Percentiles rank a stretch among this genome's conserved stretches.
phyloP scores from a whole-genome alignment of 1,139 yeast genomes.

The Sugiyamaella japonica region DNA sequence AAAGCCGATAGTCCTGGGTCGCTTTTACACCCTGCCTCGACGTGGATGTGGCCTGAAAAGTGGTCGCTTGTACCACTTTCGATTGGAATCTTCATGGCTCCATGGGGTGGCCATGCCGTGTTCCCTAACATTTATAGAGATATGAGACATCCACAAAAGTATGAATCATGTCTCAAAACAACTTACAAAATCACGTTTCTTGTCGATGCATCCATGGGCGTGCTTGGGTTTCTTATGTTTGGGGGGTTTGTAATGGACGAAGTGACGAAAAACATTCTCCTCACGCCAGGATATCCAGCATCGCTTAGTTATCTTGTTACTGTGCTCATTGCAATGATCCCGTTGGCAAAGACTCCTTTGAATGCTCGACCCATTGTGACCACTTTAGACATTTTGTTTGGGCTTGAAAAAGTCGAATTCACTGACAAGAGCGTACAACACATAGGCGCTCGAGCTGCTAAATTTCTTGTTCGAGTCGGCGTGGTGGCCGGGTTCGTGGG shows the following conservation, averaged over 20 bases:
- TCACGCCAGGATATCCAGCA: slow-evolving; percentile 70
- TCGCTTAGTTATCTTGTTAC: slow-evolving; percentile 66
- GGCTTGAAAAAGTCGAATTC: slow-evolving; percentile 35
- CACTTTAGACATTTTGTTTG: slow-evolving; percentile 54
- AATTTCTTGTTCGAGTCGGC: slow-evolving; percentile 34
- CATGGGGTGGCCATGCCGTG: slow-evolving; percentile 90
- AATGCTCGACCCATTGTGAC: slow-evolving; percentile 85
- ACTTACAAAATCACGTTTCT: slow-evolving; percentile 66
- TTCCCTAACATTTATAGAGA: slow-evolving; percentile 79
- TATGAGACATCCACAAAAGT: slow-evolving; percentile 73
- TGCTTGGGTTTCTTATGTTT: slow-evolving; percentile 85
- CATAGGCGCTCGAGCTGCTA: slow-evolving; percentile 16
- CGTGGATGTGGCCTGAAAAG: slow-evolving; percentile 51
- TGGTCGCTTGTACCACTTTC: slow-evolving; percentile 55
- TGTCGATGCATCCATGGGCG: slow-evolving; percentile 74
- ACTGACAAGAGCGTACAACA: slow-evolving; percentile 7
- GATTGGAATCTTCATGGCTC: slow-evolving; percentile 77
- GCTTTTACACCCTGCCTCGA: slow-evolving; percentile 52
- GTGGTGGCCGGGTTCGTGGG: slow-evolving; percentile 48
- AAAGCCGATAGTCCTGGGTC: slow-evolving; percentile 66
- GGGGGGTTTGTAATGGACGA: slow-evolving; percentile 74
- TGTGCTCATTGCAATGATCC: slow-evolving; percentile 72
- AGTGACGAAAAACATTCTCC: slow-evolving; percentile 72
- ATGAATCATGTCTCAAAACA: slow-evolving; percentile 50
- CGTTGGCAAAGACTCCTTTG: slow-evolving; percentile 84